phyloP scores from a whole-genome alignment of 2,329 filamentous ascomycete genomes.

The Verticillium nonalfalfae region DNA sequence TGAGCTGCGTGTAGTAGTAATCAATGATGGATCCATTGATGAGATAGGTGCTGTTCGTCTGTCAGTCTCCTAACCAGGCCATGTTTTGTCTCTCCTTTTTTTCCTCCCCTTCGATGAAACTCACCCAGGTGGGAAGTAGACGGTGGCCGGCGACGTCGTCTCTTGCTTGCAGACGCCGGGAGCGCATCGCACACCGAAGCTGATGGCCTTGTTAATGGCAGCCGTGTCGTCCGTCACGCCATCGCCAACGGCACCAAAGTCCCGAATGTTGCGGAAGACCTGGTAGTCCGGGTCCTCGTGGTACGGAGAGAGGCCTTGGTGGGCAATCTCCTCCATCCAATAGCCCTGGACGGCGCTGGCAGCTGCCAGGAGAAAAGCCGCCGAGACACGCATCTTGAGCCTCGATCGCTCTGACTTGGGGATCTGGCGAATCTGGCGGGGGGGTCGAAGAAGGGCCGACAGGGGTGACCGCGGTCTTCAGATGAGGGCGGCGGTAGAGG shows the following conservation, averaged over 20 bases:
- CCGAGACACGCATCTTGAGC: conserved; percentile 9
- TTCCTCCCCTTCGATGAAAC: conserved; percentile 1
- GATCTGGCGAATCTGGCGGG: background rate
- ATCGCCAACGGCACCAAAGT: conserved; percentile 32
- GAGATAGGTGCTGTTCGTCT: conserved; percentile 49
- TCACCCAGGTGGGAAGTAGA: conserved; percentile 30
- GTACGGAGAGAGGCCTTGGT: conserved; percentile 41
- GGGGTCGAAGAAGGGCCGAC: background rate
- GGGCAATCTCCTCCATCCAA: conserved; percentile 38
- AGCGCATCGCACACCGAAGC: conserved; percentile 32
- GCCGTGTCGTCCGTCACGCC: conserved; percentile 27
- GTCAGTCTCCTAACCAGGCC: background rate
- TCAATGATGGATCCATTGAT: conserved; percentile 65
- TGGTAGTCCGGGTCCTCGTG: conserved; percentile 32
- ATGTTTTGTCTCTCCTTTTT: background rate
- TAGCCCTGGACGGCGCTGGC: conserved; percentile 17
- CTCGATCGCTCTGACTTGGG: background rate
- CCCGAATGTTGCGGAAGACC: conserved; percentile 41
- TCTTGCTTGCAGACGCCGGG: conserved; percentile 26
- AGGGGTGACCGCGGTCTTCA: background rate
- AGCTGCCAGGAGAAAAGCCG: conserved; percentile 7
- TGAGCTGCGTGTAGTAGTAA: conserved; percentile 74
- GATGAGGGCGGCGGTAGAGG: background rate
- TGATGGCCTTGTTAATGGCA: conserved; percentile 28
- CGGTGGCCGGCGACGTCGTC: conserved; percentile 27